phyloP scores from a whole-genome alignment of 192 early-diverging fungal genomes.

The Gonapodya sp. region DNA sequence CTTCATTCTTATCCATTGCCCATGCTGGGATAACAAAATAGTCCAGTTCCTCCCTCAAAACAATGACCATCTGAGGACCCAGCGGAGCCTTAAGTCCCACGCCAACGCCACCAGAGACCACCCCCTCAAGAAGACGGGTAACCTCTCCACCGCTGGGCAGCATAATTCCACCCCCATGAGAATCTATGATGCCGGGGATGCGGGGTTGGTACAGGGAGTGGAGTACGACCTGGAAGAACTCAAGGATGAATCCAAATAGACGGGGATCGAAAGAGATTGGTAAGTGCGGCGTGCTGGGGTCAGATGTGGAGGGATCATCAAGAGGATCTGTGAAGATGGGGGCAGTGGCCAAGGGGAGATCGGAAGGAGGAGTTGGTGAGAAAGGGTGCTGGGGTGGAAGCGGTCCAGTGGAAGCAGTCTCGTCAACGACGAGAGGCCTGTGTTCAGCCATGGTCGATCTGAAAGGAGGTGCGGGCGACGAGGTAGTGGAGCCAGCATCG shows the following conservation, averaged over 20 bases:
- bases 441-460: not conserved
- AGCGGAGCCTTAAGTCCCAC: not conserved
- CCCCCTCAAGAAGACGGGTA: not conserved
- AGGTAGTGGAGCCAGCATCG: not conserved
- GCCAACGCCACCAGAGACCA: not conserved
- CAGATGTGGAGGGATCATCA: not conserved
- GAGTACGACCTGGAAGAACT: constrained; percentile 12
- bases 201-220: not conserved
- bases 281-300: not conserved
- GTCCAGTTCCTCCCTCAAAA: constrained; percentile 8
- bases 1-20: not conserved
- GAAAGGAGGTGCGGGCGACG: not conserved
- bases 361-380: not conserved
- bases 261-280: constrained; percentile 7
- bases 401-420: too few species aligned
- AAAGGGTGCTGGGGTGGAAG: not conserved
- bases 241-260: constrained; percentile 8
- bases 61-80: not conserved
- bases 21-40: not conserved
- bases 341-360: not conserved
- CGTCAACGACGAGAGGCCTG: not conserved
- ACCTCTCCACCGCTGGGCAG: not conserved
- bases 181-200: not conserved
- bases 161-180: not conserved
- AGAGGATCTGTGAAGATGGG: not conserved